Base-by-base conservation (phyloP, 139 green algal genomes). In the Penium margaritaceum region DNA sequence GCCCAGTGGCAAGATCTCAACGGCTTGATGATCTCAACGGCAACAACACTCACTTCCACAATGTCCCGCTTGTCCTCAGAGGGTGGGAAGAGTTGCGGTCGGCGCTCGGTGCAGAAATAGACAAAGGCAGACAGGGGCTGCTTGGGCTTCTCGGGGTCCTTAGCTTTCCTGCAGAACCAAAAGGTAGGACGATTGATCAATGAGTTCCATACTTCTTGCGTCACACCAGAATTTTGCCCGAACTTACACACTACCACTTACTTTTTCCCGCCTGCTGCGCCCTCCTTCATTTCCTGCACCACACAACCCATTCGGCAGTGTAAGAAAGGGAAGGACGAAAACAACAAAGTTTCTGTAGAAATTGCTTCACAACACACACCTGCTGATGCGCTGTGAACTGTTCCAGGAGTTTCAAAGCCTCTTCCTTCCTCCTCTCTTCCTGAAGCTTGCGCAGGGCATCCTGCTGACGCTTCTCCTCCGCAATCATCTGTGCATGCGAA, bases 111-210 rank as follows among this genome's bases (percentile, higher is more conserved):
- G 54, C 61, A 64, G n/a, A 76, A 74, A 2, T 60, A 62, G 24
- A 74, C 57, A 34, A 44, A 60, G 4, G 58, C 35, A 30, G 58
- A 55, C n/a, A 62, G 21, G n/a, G 35, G 70, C 61, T 44, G 21
- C 57, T 75, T 75, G 46, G 36, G 58, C 54, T 68, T 47, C 37
- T 77, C 47, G 21, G 51, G 34, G 21, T 77, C 61, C 70, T 75
- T 75, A 12, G 4, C 3, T 21, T 75, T 72, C 57, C 57, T 60
- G 47, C 47, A 60, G 14, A 24, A 5, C 3, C 29, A 60, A 17
- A 27, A n/a, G 47, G 14, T n/a, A 60, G 19, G 47, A 17, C 1
- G 1, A 5, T 60, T 6, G 30, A 24, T 2, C 14, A 33, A 1
- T 21, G 4, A 27, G 0, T 6, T 1, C 5, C 44, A 21, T 0